Base-by-base conservation (phyloP, 2,329 filamentous ascomycete genomes). In the Apiospora rasikravindrae region DNA sequence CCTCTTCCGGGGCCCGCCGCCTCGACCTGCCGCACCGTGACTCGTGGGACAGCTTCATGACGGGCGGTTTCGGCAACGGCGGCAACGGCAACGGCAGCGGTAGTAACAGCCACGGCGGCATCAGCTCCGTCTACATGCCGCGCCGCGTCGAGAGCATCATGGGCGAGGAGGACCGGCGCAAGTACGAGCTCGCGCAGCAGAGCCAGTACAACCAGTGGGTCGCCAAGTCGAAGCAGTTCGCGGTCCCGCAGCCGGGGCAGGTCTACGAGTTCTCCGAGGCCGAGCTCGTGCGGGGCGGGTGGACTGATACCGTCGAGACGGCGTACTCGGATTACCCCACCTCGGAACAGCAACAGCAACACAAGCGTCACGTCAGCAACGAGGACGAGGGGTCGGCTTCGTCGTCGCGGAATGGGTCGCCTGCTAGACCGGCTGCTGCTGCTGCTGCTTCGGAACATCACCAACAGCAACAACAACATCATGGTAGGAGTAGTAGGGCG, bases 121-220 rank as follows among this genome's bases (percentile, higher is more conserved):
- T 82, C 68, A 88, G 89, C 76, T 91, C 90, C 0, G 86, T 94
- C 42, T 91, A 90, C 76, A 83, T 92, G 78, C 92, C 93, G 0
- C 88, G 89, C 16, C 86, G 89, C 57, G 90, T 95, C 67, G 92
- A 95, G 77, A 93, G 88, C 77, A 89, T 96, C 77, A 93, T 97
- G 89, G 90, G 90, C 74, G 91, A 92, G 8, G 93, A 96, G 80
- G 93, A 96, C 78, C 88, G 90, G 47, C 88, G 88, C 74, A 93
- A 94, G 78, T 94, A 95, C 79, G 88, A 91, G 77, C 88, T 93
- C 77, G 90, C 91, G 1, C 92, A 93, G 78, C 86, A 87, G 57
- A 86, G 82, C 71, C 87, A 88, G 76, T 78, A 82, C 47, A 82
- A 79, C 72, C 78, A 81, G 47, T 81, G 81, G 69, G 37, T 81